Conservation (phyloP, 2,329 filamentous ascomycete species). For the Penicillium sp. region DNA sequence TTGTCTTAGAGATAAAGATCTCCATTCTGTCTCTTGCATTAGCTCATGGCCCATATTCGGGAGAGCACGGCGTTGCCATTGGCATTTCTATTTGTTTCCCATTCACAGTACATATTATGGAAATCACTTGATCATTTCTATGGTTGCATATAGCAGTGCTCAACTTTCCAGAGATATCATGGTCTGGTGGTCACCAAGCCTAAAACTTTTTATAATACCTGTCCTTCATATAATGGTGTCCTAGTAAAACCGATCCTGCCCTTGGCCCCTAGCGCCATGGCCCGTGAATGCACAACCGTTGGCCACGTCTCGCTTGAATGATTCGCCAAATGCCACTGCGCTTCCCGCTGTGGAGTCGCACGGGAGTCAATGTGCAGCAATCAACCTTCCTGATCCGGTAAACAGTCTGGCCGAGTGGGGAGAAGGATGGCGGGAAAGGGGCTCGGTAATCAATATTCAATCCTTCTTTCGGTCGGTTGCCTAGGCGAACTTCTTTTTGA, state of each 20-base stretch:
- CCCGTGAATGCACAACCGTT: slow-evolving; percentile 7
- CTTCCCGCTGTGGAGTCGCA: background rate
- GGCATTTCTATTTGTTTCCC: slow-evolving; percentile 11
- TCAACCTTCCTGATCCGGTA: slow-evolving; percentile 2
- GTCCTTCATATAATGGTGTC: background rate
- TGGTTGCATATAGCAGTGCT: background rate
- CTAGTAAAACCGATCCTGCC: background rate
- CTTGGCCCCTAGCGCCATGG: background rate
- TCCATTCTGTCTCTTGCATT: slow-evolving; percentile 19
- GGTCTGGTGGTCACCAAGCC: background rate
- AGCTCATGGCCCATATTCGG: slow-evolving; percentile 17
- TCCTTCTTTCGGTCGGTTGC: no score
- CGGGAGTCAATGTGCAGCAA: background rate
- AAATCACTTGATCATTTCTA: background rate
- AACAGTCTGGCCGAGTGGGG: background rate
- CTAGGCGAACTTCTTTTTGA: no score
- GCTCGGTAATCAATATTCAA: no score
- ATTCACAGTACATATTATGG: slow-evolving; percentile 4
- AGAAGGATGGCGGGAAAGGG: background rate
- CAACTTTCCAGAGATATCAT: background rate
- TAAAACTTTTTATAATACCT: background rate
- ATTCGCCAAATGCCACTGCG: background rate
- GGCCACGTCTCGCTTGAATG: background rate
- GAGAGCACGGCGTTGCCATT: slow-evolving; percentile 26
- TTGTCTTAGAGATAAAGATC: slow-evolving; percentile 7